These are phyloP conservation scores for Aspergillus brunneoviolaceus DNA, from an alignment of 2,329 filamentous ascomycete genomes.

Conservation along the genomic window DNA sequence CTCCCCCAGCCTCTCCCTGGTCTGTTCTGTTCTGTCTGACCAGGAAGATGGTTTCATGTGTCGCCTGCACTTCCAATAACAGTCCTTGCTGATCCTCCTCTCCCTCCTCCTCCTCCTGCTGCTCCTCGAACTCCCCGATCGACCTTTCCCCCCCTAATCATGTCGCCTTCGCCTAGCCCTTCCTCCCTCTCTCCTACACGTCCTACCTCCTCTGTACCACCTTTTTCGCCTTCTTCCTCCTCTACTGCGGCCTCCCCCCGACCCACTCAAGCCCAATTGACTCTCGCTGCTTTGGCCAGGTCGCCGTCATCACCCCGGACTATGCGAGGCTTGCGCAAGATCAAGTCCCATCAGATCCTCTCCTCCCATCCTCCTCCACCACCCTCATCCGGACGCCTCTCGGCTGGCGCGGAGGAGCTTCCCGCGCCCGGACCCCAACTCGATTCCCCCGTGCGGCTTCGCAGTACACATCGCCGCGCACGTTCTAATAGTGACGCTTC, in stretches of 20 bases:
- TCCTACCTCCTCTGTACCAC: not conserved
- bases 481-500: slow-evolving; percentile 74
- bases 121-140: not conserved
- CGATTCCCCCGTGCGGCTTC: slow-evolving; percentile 27
- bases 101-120: not conserved
- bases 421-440: slow-evolving; percentile 26
- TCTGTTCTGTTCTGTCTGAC: slow-evolving; percentile 2
- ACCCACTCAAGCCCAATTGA: slow-evolving; percentile 26
- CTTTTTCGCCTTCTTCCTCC: slow-evolving; percentile 1
- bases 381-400: slow-evolving; percentile 39
- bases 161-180: slow-evolving; percentile 10
- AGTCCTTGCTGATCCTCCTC: slow-evolving; percentile 7
- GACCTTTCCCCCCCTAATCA: slow-evolving; percentile 3
- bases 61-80: slow-evolving; percentile 9
- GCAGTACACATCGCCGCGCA: slow-evolving; percentile 50
- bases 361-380: slow-evolving; percentile 55
- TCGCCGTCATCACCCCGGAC: slow-evolving; percentile 48
- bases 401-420: slow-evolving; percentile 26
- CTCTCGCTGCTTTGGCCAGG: slow-evolving; percentile 28
- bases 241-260: slow-evolving; percentile 15
- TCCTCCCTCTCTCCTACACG: slow-evolving; percentile 13
- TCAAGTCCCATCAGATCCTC: slow-evolving; percentile 70
- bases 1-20: slow-evolving; percentile 7
- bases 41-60: slow-evolving; percentile 25
- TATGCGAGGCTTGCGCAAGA: slow-evolving; percentile 67